Evolutionary conservation across 2,329 filamentous ascomycete genomes (phyloP).

Genomic region (Fusarium subtropicale): DNA sequence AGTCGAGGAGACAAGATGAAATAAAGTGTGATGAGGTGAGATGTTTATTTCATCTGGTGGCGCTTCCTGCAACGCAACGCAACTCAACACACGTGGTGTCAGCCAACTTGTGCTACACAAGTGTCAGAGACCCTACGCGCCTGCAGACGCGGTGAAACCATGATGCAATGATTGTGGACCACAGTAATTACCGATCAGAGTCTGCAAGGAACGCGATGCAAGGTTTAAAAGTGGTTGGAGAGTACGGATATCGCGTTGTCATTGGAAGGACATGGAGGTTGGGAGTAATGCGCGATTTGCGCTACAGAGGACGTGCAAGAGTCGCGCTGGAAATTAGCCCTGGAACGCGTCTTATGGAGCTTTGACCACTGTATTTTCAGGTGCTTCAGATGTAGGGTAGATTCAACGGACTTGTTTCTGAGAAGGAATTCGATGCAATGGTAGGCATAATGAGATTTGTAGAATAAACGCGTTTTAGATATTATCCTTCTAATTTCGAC

Average conservation of each 20-base stretch:
- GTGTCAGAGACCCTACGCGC: not conserved
- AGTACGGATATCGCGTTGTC: not conserved
- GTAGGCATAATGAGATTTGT: not conserved
- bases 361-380: not conserved
- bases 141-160: not conserved
- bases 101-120: not conserved
- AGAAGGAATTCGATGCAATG: not conserved
- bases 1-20: not conserved
- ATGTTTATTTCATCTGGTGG: not conserved
- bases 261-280: not conserved
- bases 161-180: not conserved
- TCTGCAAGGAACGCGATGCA: not conserved
- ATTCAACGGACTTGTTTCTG: not conserved
- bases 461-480: rapidly evolving
- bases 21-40: not conserved
- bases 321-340: not conserved
- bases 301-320: not conserved
- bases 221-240: not conserved
- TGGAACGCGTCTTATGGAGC: not conserved
- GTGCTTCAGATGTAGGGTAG: not conserved
- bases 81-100: not conserved
- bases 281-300: not conserved
- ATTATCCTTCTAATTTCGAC: rapidly evolving
- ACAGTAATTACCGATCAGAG: not conserved
- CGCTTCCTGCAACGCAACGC: not conserved